Base-by-base conservation (phyloP, 305 asterid genomes). In the Lippia alba region DNA sequence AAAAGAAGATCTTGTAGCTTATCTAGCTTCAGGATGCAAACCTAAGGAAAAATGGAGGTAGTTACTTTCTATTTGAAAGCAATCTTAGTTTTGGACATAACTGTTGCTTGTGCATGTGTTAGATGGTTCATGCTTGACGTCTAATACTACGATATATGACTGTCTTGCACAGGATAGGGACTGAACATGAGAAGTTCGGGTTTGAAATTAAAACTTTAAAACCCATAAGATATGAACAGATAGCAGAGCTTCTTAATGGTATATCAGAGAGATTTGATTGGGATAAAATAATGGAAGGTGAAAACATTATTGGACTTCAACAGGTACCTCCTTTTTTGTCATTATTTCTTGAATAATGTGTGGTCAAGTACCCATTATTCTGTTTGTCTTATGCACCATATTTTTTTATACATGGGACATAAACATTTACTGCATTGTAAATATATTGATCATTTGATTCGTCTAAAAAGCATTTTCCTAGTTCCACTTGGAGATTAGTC, bases 101-200 rank as follows among this genome's bases (percentile, higher is more conserved):
- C 45, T 20, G 50, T 70, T 66, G 32, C 34, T 24, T 24, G 30
- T 24, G 30, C 30, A 24, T 24, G 30, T 24, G 30, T 24, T 24
- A 24, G 46, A 55, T 59, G 64, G 20, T 36, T 5, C 41, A 9
- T 48, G 45, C 41, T 20, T 40, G 33, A 20, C 4, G 3, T 58
- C 64, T 80, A 39, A 69, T 45, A 19, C 66, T 67, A 49, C 75
- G 57, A 40, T 75, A 44, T 62, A 68, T 70, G 24, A 36, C 70
- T 44, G 71, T 45, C 56, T 74, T 68, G 71, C 49, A 64, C 94
- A 93, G 97, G 85, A 94, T 94, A 77, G 99, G 99, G 61, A 94
- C 99, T 60, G 97, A 94, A 83, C 99, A 94, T 69, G 97, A 94
- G 73, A 94, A 94, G 73, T 94, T 94, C 58, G 99, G 99, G 70